phyloP scores from a whole-genome alignment of 2,329 filamentous ascomycete genomes.

The Amylocarpus encephaloides region DNA sequence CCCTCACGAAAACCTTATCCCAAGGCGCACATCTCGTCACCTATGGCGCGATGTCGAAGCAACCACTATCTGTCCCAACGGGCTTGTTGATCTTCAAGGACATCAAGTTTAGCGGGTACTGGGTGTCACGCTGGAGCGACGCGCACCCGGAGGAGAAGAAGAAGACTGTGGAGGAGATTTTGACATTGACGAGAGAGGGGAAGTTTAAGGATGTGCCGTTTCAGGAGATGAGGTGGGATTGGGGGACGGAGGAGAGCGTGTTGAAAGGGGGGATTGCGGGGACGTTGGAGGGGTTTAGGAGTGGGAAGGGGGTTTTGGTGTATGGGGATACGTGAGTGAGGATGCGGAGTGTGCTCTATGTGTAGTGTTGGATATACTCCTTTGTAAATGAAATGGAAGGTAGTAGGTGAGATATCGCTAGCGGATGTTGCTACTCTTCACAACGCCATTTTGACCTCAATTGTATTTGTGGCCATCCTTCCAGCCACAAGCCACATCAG shows the following conservation, averaged over 20 bases:
- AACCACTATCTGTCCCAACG: slow-evolving; percentile 75
- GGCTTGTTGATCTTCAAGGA: slow-evolving; percentile 91
- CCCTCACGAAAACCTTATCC: slow-evolving; percentile 68
- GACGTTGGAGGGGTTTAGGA: slow-evolving; percentile 75
- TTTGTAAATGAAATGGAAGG: no score
- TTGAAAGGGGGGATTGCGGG: slow-evolving; percentile 72
- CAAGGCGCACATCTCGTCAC: slow-evolving; percentile 73
- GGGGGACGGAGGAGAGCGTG: slow-evolving; percentile 65
- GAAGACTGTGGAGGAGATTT: slow-evolving; percentile 76
- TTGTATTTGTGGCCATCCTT: no score
- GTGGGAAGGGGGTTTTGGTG: slow-evolving; percentile 85
- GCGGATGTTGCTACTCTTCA: no score
- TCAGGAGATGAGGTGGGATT: slow-evolving; percentile 76
- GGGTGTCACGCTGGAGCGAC: slow-evolving; percentile 87
- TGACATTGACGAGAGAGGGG: slow-evolving; percentile 66
- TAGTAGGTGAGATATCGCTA: no score
- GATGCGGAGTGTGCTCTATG: not conserved
- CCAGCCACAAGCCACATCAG: no score
- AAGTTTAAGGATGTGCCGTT: slow-evolving; percentile 79
- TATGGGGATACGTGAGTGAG: slow-evolving; percentile 50
- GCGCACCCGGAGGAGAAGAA: slow-evolving; percentile 66
- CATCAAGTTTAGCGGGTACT: slow-evolving; percentile 84
- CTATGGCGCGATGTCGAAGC: slow-evolving; percentile 90
- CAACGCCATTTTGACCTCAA: no score
- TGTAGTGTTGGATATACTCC: not conserved